Evolutionary conservation across 768 basidiomycete genomes (phyloP), one percentile per base, ranked within the genome.

Genomic region (Panaeolus cyanescens): DNA sequence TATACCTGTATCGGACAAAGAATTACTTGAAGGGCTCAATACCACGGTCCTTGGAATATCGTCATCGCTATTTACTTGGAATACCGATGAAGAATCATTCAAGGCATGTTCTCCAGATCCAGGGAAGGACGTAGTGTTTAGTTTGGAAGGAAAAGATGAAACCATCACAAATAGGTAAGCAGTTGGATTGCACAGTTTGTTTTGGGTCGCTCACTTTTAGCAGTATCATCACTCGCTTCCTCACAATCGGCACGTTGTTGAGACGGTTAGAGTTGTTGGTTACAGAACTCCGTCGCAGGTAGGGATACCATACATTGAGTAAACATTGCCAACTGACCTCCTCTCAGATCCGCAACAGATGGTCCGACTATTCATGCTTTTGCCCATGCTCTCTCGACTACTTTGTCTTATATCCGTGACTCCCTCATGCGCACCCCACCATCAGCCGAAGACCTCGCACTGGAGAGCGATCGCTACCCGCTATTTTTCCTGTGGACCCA

Each of bases 1-100:
- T 10, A 68, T 82, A 33, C 81, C 83, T 66, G 72, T 86, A 22
- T 70, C 77, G 5, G 78, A 81, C 53, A 64, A 67, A 7, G 82
- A 88, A 17, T 69, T 92, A 25, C 74, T 88, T 15, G 62, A 71
- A 12, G 83, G 82, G 5, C 77, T 93, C 31, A 82, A 80, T 59
- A 76, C 80, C 71, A 83, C 82, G 2, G 76, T 88, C 5, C 75
- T 89, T 32, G 92, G 92, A 40, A 80, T 84, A 4, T 90, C 92
- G 0, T 93, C 92, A 15, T 67, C 77, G 4, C 75, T 90, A 30
- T 83, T 89, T 70, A 73, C 73, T 8, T 95, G 92, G 92, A 81
- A 92, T 69, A 45, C 72, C 1, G 32, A 32, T 2, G 68, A 68
- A 2, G 88, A 92, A 64, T 79, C 75, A 17, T 94, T 96, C 66